Evolutionary conservation across 2,329 filamentous ascomycete species (phyloP).

Genomic region (Nemania sp.): DNA sequence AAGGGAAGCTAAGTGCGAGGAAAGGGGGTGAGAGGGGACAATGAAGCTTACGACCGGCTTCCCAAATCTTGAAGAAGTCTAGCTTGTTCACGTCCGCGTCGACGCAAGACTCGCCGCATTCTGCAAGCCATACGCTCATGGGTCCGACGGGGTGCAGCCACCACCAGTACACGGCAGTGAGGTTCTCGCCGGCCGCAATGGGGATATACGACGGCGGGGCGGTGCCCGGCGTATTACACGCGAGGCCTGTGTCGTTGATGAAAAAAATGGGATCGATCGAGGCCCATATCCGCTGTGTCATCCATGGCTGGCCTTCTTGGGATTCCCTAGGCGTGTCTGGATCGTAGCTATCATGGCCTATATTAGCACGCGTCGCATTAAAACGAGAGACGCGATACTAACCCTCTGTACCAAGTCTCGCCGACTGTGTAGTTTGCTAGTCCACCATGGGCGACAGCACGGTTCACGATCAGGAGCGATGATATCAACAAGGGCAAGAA

Average conservation of each 20-base stretch:
- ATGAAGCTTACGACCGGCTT: slow-evolving; percentile 47
- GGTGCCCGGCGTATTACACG: slow-evolving; percentile 55
- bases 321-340: slow-evolving; percentile 49
- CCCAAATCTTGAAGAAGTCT: slow-evolving; percentile 57
- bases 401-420: slow-evolving; percentile 57
- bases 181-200: slow-evolving; percentile 52
- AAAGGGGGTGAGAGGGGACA: background rate
- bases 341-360: slow-evolving; percentile 46
- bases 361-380: slow-evolving; percentile 4
- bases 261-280: slow-evolving; percentile 56
- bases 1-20: background rate
- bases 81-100: slow-evolving; percentile 50
- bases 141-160: slow-evolving; percentile 58
- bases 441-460: slow-evolving; percentile 52
- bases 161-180: slow-evolving; percentile 57
- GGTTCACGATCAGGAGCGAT: slow-evolving; percentile 34
- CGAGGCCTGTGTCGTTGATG: slow-evolving; percentile 50
- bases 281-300: slow-evolving; percentile 55
- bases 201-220: slow-evolving; percentile 54
- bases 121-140: slow-evolving; percentile 56
- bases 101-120: slow-evolving; percentile 50
- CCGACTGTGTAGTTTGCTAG: slow-evolving; percentile 57
- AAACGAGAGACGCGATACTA: slow-evolving; percentile 22
- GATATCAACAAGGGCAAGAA: slow-evolving; percentile 18
- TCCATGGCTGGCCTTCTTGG: slow-evolving; percentile 54